Evolutionary conservation across 306 rosid genomes (phyloP).

Genomic region (Lablab purpureus): DNA sequence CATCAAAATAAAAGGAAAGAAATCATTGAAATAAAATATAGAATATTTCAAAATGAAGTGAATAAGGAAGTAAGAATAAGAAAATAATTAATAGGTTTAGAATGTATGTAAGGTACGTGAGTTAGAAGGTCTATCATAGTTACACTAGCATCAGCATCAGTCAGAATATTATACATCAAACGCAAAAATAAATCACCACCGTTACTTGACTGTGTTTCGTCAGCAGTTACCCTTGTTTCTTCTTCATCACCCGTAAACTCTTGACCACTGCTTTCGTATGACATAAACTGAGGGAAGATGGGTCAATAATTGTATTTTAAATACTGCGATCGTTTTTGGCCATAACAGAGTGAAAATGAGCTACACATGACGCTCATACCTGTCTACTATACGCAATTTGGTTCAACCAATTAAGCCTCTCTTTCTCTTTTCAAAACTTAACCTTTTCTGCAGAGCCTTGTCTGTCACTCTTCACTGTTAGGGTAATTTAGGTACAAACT

Average conservation of each 20-base stretch:
- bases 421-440: neutral
- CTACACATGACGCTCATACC: neutral
- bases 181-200: slow-evolving; percentile 41
- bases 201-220: slow-evolving; percentile 47
- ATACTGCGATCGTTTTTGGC: slow-evolving; percentile 3
- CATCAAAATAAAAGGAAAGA: neutral
- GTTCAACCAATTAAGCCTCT: neutral
- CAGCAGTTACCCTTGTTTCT: slow-evolving; percentile 38
- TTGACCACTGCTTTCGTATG: slow-evolving; percentile 43
- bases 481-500: neutral
- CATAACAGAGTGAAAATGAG: slow-evolving; percentile 35
- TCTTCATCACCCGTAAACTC: slow-evolving; percentile 44
- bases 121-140: slow-evolving; percentile 23
- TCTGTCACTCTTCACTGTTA: neutral
- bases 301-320: slow-evolving; percentile 29
- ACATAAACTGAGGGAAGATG: neutral
- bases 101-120: slow-evolving; percentile 13
- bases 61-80: too few species aligned
- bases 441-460: neutral
- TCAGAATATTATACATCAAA: slow-evolving; percentile 19
- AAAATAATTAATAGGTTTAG: neutral
- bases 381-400: slow-evolving; percentile 1
- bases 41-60: neutral
- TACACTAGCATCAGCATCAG: slow-evolving; percentile 52
- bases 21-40: neutral